Percentiles rank a stretch among this genome's conserved stretches.
phyloP scores from a whole-genome alignment of 495 filamentous ascomycete genomes.

The Cercophora newfieldiana region DNA sequence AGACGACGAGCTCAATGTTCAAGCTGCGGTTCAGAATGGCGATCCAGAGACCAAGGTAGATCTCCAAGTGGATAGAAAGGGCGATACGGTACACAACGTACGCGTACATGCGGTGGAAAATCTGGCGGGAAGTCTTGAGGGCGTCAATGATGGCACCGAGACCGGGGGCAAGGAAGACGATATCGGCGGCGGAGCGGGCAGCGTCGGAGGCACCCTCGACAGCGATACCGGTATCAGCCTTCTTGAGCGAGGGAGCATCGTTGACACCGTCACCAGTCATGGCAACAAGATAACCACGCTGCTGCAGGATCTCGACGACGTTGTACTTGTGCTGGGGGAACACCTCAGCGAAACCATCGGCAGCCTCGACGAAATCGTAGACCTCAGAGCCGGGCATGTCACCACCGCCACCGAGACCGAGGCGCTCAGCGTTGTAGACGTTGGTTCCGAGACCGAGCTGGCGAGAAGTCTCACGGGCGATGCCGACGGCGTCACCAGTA shows the following conservation, averaged over 20 bases:
- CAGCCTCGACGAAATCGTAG: constrained; percentile 91
- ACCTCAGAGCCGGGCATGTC: constrained; percentile 90
- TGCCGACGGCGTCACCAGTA: constrained; percentile 92
- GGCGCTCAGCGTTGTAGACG: constrained; percentile 88
- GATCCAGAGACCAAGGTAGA: constrained; percentile 90
- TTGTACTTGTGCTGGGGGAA: constrained; percentile 99
- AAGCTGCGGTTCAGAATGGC: constrained; percentile 78
- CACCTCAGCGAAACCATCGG: constrained; percentile 93
- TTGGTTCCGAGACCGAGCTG: constrained; percentile 90
- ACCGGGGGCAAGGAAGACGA: constrained; percentile 89
- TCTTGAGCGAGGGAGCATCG: constrained; percentile 93
- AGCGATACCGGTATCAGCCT: constrained; percentile 91
- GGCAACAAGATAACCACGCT: constrained; percentile 92
- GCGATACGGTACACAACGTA: constrained; percentile 97
- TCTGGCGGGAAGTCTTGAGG: constrained; percentile 90
- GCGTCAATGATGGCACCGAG: constrained; percentile 91
- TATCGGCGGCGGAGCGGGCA: constrained; percentile 89
- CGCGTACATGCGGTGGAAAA: constrained; percentile 96
- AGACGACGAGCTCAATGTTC: constrained; percentile 83
- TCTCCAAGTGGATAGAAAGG: constrained; percentile 83
- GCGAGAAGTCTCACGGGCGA: constrained; percentile 86
- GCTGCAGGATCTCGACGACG: constrained; percentile 94
- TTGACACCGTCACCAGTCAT: constrained; percentile 99
- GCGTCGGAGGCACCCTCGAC: constrained; percentile 93
- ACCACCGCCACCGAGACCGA: constrained; percentile 79